Base-by-base conservation (phyloP, 2,329 filamentous ascomycete species). In the Alternaria tenuissima region DNA sequence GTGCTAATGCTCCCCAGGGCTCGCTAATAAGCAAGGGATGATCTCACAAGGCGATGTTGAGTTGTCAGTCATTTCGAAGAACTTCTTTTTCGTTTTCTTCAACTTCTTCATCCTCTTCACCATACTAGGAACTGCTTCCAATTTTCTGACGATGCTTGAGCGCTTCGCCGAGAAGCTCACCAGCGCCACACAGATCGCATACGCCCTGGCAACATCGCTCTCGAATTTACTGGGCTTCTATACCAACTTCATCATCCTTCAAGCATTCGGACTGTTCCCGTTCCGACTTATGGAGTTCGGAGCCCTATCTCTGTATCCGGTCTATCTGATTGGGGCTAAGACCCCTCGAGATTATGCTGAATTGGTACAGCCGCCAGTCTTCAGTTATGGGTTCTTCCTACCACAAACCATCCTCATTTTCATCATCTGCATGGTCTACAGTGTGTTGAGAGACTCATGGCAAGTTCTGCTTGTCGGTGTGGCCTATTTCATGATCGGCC, bases 1-100 rank as follows among this genome's bases (percentile, higher is more conserved):
- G 63, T 47, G 64, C 54, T 63, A 39, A 65, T 38, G 16, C 12
- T 32, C 11, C 4, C 28, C 28, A 86, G 85, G 84, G 82, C 86
- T 99, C 11, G 93, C 94, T 3, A 94, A 94, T 76, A 86, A 88
- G 53, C 95, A 99, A 81, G 95, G 95, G 49, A 96, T 96, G 89
- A 92, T 97, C 52, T 98, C 95, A 0, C 92, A 93, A 69, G 93
- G 93, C 44, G 95, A 99, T 63, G 89, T 99, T 22, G 95, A 98
- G 78, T 85, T 99, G 7, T 98, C 95, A 0, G 85, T 96, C 44
- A 94, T 99, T 66, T 97, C 93, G 55, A 99, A 99, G 82, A 99
- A 98, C 79, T 99, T 98, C 81, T 97, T 98, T 84, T 99, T 99
- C 77, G 94, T 91, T 9, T 99, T 99, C 80, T 98, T 99, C 87